Percentiles rank a stretch among this genome's conserved stretches.
These are phyloP conservation scores for Fusarium pseudocircinatum DNA, from an alignment of 2,329 filamentous ascomycete species.

Conservation along the genomic window DNA sequence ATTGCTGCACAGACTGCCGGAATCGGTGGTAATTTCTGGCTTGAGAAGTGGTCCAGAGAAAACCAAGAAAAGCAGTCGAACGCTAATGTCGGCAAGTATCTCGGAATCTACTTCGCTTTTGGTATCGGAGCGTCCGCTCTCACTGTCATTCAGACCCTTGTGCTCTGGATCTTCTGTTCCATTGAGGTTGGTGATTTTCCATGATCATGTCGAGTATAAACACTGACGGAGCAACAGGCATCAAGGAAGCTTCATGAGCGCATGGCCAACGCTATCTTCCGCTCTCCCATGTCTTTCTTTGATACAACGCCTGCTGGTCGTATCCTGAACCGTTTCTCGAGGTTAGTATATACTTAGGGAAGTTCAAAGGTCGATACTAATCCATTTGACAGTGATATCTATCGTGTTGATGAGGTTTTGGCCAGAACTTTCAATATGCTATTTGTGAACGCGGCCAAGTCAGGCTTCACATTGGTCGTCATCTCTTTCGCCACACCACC, in stretches of 20 bases:
- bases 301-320: constrained; percentile 97
- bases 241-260: constrained; percentile 95
- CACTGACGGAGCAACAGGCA: constrained; percentile 63
- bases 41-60: constrained; percentile 89
- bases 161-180: constrained; percentile 99
- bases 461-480: constrained; percentile 84
- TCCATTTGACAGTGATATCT: constrained; percentile 68
- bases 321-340: constrained; percentile 96
- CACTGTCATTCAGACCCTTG: constrained; percentile 90
- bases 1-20: constrained; percentile 83
- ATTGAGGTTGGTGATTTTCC: constrained; percentile 76
- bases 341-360: constrained; percentile 59
- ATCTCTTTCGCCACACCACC: constrained; percentile 84
- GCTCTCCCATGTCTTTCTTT: constrained; percentile 98
- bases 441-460: constrained; percentile 79
- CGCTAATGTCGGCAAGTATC: constrained; percentile 83
- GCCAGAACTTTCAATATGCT: constrained; percentile 98
- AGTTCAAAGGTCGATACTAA: constrained; percentile 32
- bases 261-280: constrained; percentile 97
- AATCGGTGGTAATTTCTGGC: constrained; percentile 88
- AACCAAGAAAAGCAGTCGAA: constrained; percentile 78
- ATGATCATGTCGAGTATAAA: background rate
- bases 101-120: constrained; percentile 95
- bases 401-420: constrained; percentile 89
- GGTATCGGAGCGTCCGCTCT: constrained; percentile 86